Conservation (phyloP, 1,139 yeast species). For the Hyphopichia fennica region DNA sequence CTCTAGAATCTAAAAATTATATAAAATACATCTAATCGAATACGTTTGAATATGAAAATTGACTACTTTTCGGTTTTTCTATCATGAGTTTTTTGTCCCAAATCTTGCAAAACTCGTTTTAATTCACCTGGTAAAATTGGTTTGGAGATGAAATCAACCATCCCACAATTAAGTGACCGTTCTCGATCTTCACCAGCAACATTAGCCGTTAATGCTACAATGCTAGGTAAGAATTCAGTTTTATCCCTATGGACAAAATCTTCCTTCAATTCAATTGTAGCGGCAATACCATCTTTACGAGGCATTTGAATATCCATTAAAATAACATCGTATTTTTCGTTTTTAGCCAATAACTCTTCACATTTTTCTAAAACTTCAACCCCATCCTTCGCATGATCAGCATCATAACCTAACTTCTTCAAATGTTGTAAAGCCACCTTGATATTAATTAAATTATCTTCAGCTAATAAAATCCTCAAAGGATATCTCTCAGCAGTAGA, state of each 20-base stretch:
- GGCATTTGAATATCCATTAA: slow-evolving; percentile 62
- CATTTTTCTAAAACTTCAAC: slow-evolving; percentile 49
- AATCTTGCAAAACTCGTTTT: slow-evolving; percentile 28
- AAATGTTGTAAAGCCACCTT: slow-evolving; percentile 53
- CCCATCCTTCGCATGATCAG: slow-evolving; percentile 59
- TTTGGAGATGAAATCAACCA: slow-evolving; percentile 56
- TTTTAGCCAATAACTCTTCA: slow-evolving; percentile 22
- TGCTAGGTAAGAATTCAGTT: slow-evolving; percentile 35
- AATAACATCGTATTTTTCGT: slow-evolving; percentile 46
- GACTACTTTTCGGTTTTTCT: too few species aligned
- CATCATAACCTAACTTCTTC: slow-evolving; percentile 51
- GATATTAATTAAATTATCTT: slow-evolving; percentile 52
- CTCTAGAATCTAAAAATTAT: background rate
- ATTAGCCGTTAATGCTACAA: slow-evolving; percentile 57
- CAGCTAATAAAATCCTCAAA: slow-evolving; percentile 49
- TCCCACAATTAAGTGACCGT: slow-evolving; percentile 49
- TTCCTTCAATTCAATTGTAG: slow-evolving; percentile 36
- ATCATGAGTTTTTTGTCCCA: slow-evolving; percentile 12
- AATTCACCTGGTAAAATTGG: slow-evolving; percentile 54
- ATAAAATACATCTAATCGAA: background rate
- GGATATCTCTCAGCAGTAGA: slow-evolving; percentile 34
- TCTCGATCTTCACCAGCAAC: slow-evolving; percentile 58
- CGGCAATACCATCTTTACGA: slow-evolving; percentile 50
- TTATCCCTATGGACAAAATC: slow-evolving; percentile 21
- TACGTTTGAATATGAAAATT: too few species aligned